Percentiles rank a stretch among this genome's conserved stretches.
Evolutionary conservation across 2,329 filamentous ascomycete species (phyloP).

Genomic region (Coniochaeta ligniaria): DNA sequence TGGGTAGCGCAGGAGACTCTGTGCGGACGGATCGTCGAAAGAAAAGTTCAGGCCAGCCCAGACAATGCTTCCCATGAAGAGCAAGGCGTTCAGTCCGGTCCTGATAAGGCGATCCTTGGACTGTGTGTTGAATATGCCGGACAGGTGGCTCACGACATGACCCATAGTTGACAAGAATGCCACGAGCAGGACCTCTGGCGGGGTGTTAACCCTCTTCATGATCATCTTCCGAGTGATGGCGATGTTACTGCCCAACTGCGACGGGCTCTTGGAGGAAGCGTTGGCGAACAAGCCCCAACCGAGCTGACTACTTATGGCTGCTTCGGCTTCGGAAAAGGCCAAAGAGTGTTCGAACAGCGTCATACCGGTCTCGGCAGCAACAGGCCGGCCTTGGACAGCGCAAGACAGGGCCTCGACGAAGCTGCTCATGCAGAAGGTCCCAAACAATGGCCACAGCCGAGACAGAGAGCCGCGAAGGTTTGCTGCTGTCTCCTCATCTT

Average conservation of each 20-base stretch:
- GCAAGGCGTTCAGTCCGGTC: conserved; percentile 82
- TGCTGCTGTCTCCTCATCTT: conserved; percentile 39
- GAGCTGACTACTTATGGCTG: conserved; percentile 73
- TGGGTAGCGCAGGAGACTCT: conserved; percentile 76
- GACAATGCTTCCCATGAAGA: conserved; percentile 80
- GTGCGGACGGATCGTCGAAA: conserved; percentile 48
- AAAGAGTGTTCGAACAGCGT: conserved; percentile 94
- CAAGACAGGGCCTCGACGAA: conserved; percentile 85
- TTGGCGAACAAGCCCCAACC: conserved; percentile 58
- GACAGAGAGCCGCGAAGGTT: conserved; percentile 72
- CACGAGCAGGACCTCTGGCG: conserved; percentile 81
- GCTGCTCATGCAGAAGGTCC: conserved; percentile 66
- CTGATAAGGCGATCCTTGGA: conserved; percentile 74
- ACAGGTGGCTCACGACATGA: conserved; percentile 74
- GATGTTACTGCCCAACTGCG: conserved; percentile 28
- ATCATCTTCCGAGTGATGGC: conserved; percentile 59
- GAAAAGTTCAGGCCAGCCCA: conserved; percentile 65
- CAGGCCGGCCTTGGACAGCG: conserved; percentile 74
- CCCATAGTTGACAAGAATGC: conserved; percentile 85
- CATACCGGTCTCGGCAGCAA: conserved; percentile 86
- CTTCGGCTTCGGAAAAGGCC: conserved; percentile 92
- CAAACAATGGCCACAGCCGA: conserved; percentile 67
- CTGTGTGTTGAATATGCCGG: conserved; percentile 77
- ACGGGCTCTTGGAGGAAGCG: conserved; percentile 33
- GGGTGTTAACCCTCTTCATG: conserved; percentile 74